These are phyloP conservation scores for Effrenium voratum DNA, from an alignment of 73 alveolate species.

Conservation along the genomic window DNA sequence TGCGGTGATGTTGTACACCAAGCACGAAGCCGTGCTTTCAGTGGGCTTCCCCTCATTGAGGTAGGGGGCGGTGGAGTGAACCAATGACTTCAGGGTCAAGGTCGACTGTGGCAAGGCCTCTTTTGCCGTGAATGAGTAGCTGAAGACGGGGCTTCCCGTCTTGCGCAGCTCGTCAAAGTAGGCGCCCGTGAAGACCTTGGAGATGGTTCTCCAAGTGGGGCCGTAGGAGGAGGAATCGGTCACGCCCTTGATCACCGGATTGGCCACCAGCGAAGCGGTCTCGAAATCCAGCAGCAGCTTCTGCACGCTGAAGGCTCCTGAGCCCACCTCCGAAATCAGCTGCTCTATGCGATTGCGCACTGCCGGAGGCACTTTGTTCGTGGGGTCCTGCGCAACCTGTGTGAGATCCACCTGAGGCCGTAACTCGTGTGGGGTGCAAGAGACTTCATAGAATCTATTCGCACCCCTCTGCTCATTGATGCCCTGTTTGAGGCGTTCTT, in stretches of 20 bases:
- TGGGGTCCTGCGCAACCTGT: neutral
- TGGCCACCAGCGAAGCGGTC: conserved; percentile 1
- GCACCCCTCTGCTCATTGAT: no score
- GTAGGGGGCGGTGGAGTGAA: neutral
- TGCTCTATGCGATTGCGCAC: neutral
- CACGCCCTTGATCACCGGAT: neutral
- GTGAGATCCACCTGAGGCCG: conserved; percentile 6
- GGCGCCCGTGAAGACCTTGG: neutral
- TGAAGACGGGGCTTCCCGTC: neutral
- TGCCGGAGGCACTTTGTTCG: neutral
- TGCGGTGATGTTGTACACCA: neutral
- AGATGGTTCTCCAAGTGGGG: neutral
- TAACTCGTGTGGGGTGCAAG: no score
- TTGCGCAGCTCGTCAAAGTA: conserved; percentile 8
- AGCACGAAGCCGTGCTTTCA: neutral
- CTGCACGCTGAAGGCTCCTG: neutral
- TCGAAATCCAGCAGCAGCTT: neutral
- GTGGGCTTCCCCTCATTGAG: neutral
- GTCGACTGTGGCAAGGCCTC: neutral
- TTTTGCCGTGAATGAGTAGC: conserved; percentile 1
- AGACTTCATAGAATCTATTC: no score
- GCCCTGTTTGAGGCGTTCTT: no score
- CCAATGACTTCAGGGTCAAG: neutral
- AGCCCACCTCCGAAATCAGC: neutral
- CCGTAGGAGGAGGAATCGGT: neutral